phyloP scores from a whole-genome alignment of 495 filamentous ascomycete genomes.

The Daldinia grandis region DNA sequence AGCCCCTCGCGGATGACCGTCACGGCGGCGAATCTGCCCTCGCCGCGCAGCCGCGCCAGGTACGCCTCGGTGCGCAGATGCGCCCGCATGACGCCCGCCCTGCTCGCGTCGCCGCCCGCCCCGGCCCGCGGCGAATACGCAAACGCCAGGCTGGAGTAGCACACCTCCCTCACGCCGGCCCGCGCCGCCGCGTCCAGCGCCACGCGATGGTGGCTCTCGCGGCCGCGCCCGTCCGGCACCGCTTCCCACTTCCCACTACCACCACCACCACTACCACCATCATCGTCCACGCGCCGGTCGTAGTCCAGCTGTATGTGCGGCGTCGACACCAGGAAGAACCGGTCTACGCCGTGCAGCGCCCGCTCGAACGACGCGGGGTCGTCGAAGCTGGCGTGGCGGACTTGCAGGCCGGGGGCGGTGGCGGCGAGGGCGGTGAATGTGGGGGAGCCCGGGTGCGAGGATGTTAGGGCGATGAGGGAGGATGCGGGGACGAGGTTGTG shows the following conservation, averaged over 20 bases:
- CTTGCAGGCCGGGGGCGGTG: conserved; percentile 45
- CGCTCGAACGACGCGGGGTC: conserved; percentile 42
- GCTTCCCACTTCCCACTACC: neutral
- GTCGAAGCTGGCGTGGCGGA: conserved; percentile 57
- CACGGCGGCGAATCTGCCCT: conserved; percentile 47
- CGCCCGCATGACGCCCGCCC: conserved; percentile 70
- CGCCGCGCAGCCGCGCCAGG: conserved; percentile 49
- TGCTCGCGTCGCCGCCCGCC: conserved; percentile 23
- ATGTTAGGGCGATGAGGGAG: conserved; percentile 52
- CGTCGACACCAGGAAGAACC: conserved; percentile 61
- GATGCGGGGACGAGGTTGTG: conserved; percentile 45
- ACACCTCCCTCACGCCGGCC: conserved; percentile 68
- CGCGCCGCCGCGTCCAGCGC: conserved; percentile 66
- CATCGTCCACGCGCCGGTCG: conserved; percentile 1
- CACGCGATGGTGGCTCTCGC: conserved; percentile 57
- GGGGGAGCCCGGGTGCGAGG: conserved; percentile 37
- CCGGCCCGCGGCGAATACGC: too few species aligned
- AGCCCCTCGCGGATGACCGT: conserved; percentile 70
- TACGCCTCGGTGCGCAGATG: conserved; percentile 70
- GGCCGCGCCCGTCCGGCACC: conserved; percentile 40
- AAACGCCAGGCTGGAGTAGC: conserved; percentile 70
- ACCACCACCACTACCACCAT: neutral
- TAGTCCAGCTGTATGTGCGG: conserved; percentile 42
- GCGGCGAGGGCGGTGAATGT: conserved; percentile 39
- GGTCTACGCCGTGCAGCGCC: conserved; percentile 53